Evolutionary conservation across 805 yeast genomes (phyloP), one percentile per base, ranked within the genome.

Genomic region (Dipodascopsis uninucleata): DNA sequence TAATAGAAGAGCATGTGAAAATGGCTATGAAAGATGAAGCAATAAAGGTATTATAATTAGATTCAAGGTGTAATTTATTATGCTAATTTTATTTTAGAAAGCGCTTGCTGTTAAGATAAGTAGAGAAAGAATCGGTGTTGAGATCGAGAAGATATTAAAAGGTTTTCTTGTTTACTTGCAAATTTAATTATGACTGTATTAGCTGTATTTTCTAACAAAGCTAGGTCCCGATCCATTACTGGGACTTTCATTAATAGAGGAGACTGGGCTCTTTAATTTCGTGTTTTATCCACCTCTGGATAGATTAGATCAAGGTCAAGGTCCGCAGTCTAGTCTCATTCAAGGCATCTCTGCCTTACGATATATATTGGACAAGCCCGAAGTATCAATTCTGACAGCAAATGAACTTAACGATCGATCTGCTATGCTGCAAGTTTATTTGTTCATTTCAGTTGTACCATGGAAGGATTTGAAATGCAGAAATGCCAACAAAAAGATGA

Each of bases 51-150:
- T 6, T 25, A 14, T 17, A 10, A 9, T 9, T 10, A 9, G 17
- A 14, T 6, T 16, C 12, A 7, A 10, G 32, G 18, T 23, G 23
- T 18, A 7, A 18, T 16, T 8, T n/a, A 8, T 17, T 18, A 18
- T 20, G 20, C 12, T 23, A 16, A 31, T 3, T 20, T 12, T 4
- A 9, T 7, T 35, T 8, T 46, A 46, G 48, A 50, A 60, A 0
- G 80, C 85, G 1, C 71, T 93, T 37, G 63, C 71, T 16, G 71
- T 74, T 23, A 93, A 93, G 58, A 88, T 93, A 38, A 85, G 95
- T 45, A 72, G 93, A 41, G 98, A 93, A 63, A 72, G 98, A 52
- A 79, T 93, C 14, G 97, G 96, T 2, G 79, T 77, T 4, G 98
- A 93, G 60, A 63, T 89, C 38, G 80, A 74, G 35, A 93, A 93